Evolutionary conservation across 805 yeast genomes (phyloP).

Genomic region (Saturnispora mendoncae): DNA sequence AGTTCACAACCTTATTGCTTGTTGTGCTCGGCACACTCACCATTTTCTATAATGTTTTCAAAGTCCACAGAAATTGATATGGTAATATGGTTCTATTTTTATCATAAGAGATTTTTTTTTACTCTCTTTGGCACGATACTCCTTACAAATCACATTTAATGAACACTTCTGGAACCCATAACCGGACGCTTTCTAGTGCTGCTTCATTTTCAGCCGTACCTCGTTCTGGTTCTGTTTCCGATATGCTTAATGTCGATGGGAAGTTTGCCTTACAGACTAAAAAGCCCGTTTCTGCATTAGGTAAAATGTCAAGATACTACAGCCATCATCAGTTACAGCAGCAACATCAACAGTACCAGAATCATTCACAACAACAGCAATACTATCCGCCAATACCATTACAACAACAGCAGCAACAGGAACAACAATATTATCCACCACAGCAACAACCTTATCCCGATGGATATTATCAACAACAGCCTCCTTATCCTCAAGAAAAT

Average conservation of each 20-base stretch:
- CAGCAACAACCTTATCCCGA: too few relatives aligned
- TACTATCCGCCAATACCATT: not conserved
- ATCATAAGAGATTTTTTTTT: not conserved
- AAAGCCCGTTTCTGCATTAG: slow-evolving; percentile 10
- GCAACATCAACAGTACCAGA: slow-evolving; percentile 1
- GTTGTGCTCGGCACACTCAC: not conserved
- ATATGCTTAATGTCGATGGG: slow-evolving; percentile 26
- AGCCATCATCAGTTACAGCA: not conserved
- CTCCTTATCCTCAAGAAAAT: too few relatives aligned
- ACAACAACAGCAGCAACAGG: not conserved
- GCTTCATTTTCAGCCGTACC: slow-evolving; percentile 5
- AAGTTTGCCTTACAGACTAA: slow-evolving; percentile 33
- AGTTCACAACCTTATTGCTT: slow-evolving; percentile 11
- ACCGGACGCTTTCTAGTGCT: not conserved
- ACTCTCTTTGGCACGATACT: not conserved
- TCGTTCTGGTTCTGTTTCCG: slow-evolving; percentile 11
- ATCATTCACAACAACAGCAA: slow-evolving; percentile 2
- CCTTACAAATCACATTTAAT: too few relatives aligned
- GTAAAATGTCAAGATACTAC: slow-evolving; percentile 3
- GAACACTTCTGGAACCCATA: too few relatives aligned
- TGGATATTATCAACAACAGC: too few relatives aligned
- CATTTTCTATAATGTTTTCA: not conserved
- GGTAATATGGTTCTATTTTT: not conserved
- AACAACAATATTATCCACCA: not conserved
- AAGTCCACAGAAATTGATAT: too few relatives aligned